Base-by-base conservation (phyloP, 192 early-diverging fungal genomes). In the Coemansia pectinata region DNA sequence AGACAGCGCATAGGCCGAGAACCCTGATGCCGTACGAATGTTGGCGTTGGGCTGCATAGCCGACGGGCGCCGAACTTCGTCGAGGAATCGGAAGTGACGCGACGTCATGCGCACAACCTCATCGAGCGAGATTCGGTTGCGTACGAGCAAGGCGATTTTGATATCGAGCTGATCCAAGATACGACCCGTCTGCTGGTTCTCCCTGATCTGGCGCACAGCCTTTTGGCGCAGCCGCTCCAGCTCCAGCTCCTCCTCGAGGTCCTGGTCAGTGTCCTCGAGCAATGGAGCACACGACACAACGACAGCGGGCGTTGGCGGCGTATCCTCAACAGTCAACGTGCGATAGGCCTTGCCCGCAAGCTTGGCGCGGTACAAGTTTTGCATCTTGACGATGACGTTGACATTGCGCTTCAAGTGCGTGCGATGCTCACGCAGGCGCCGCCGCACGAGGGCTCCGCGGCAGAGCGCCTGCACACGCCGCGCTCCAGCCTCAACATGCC, bases 61-160 rank as follows among this genome's bases (percentile, higher is more conserved):
- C n/a, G 65, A 48, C 11, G 90, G 88, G 19, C 77, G 81, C 3
- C 76, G 71, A 27, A 81, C 60, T 70, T 85, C 83, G 0, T 85
- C 83, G 33, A 85, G 74, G 60, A 85, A 81, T 9, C 79, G 69
- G 44, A 81, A 77, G 62, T 85, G 79, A 23, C 83, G 74, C n/a
- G 81, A 87, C 7, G 79, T 75, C 75, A 75, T 75, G 65, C 72
- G 72, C 66, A 95, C 81, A 3, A 98, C 94, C 80, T 99, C 98
- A 53, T 99, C 96, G 44, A 99, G 85, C 17, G 95, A 88, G 59
- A 98, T 97, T 39, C 92, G 88, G 83, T 99, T 99, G 71, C 94
- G 93, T 45, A 99, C 90, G 17, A 99, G 86, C 29, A 99, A 85
- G 6, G 96, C 94, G 73, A 99, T 98, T 77, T 99, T 98, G 66